Evolutionary conservation across 2,329 filamentous ascomycete species (phyloP).

Genomic region (Bipolaris sorokiniana): DNA sequence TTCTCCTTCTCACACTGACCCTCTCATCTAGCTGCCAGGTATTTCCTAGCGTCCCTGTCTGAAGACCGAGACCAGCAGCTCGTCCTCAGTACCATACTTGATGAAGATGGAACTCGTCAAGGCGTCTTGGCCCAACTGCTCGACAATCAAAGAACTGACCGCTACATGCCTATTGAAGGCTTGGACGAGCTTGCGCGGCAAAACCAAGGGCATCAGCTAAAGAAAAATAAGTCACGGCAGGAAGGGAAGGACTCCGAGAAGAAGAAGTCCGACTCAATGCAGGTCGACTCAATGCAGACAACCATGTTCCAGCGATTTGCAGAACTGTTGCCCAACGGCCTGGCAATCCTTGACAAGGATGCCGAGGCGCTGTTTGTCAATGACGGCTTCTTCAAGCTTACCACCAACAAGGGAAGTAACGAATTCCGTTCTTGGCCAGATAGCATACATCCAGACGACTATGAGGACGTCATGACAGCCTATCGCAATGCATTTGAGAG

Average conservation of each 20-base stretch:
- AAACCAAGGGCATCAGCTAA: slow-evolving; percentile 19
- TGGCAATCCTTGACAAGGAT: slow-evolving; percentile 54
- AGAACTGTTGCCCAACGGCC: slow-evolving; percentile 54
- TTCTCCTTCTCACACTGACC: slow-evolving; percentile 14
- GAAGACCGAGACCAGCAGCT: slow-evolving; percentile 30
- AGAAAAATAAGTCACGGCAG: slow-evolving; percentile 16
- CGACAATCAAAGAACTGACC: slow-evolving; percentile 26
- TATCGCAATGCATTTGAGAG: slow-evolving; percentile 52
- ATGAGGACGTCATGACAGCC: slow-evolving; percentile 53
- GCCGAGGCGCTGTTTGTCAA: slow-evolving; percentile 56
- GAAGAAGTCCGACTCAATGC: neutral
- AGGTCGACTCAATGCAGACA: slow-evolving; percentile 46
- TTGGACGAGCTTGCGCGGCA: slow-evolving; percentile 27
- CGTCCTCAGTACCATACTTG: slow-evolving; percentile 42
- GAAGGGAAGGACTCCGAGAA: neutral
- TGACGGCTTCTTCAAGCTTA: slow-evolving; percentile 55
- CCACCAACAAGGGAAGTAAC: slow-evolving; percentile 49
- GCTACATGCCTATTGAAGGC: slow-evolving; percentile 36
- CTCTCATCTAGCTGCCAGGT: slow-evolving; percentile 26
- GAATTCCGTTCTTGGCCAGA: slow-evolving; percentile 55
- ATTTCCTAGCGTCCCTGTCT: slow-evolving; percentile 30
- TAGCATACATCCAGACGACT: slow-evolving; percentile 54
- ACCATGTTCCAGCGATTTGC: slow-evolving; percentile 54
- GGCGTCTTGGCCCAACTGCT: slow-evolving; percentile 44
- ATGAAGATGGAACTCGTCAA: slow-evolving; percentile 37